Evolutionary conservation across 768 basidiomycete species (phyloP), one percentile per base, ranked within the genome.

Genomic region (Termitomyces sp.): DNA sequence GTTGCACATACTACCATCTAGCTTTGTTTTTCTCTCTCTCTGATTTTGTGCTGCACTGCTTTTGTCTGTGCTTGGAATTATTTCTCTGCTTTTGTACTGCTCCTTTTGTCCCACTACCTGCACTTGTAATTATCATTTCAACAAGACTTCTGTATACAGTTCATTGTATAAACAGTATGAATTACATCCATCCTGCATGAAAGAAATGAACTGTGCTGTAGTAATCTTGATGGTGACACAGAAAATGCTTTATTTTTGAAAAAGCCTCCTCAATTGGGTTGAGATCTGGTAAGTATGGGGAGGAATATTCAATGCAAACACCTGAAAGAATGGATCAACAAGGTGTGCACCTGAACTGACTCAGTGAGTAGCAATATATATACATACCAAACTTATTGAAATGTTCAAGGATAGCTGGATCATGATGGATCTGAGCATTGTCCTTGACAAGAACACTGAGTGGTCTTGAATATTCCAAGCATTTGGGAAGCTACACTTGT

Each of bases 391-490:
- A 25, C 25, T 25, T 25, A 25, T 25, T 25, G 25, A 25, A 25
- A 25, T 25, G 64, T 43, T 69, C 70, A 12, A 62, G 29, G n/a
- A 76, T 69, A 20, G 67, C 66, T 20, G 61, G 63, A 2, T 70
- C 67, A 57, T 75, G 74, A 52, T 76, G 71, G 43, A 76, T 25
- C 25, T 25, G 25, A 25, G 25, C 25, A 25, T 25, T 25, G 25
- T 25, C 25, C 25, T 25, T 25, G 25, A 25, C 25, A 25, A 25
- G 25, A 25, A 25, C 25, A 61, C 70, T 72, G 38, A 70, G 60
- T 31, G 54, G 62, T 15, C 72, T 73, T 4, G 72, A 70, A 65
- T 60, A 74, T 49, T 71, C 60, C 0, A 62, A 62, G 31, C 63
- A 69, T 20, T 65, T 56, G 5, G 70, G 72, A 37, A 73, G 62